Base-by-base conservation (phyloP, 306 rosid species). In the Ziziphus jujuba region DNA sequence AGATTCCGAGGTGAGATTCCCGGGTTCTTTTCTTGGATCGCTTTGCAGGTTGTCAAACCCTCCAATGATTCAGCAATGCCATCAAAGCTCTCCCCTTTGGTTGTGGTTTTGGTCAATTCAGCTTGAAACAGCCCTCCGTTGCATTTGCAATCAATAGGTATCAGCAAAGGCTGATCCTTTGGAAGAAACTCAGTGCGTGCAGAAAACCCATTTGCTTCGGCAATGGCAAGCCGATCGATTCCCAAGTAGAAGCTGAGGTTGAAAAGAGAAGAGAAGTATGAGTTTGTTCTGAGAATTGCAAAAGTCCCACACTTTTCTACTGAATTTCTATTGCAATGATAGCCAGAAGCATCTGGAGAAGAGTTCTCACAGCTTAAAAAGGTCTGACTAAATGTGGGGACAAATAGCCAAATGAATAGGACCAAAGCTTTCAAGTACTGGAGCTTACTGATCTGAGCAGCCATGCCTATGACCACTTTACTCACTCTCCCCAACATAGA, bases 101-200 rank as follows among this genome's bases (percentile, higher is more conserved):
- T 68, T 56, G 80, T 36, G 5, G 70, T 86, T 73, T 80, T 93
- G 9, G 81, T 83, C 13, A 88, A 31, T 8, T 79, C 86, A 45
- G 93, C 91, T 20, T 24, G 61, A 56, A 75, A 92, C 71, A 77
- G 61, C 9, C 88, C 82, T 31, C 65, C 73, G 45, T 50, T 84
- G 85, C 96, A 93, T 11, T 72, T 79, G 58, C 98, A 92, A 22
- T 84, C 72, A 69, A 93, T 86, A 23, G 96, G 98, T 58, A 93
- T 81, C 47, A 88, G 43, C 71, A 93, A 78, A 71, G 91, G 90
- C 16, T 82, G 91, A 5, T 85, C 64, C 24, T 28, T 61, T 1
- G 84, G 78, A 47, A 93, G 82, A 54, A 83, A 73, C 63, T 93
- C 85, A 6, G 90, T 86, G 68, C 83, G 82, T 24, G 84, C 72